A percentile compares a stretch with the other conserved stretches of the same genome.
phyloP scores from a whole-genome alignment of 164 flowering plant species.

The Stephania yunnanensis region DNA sequence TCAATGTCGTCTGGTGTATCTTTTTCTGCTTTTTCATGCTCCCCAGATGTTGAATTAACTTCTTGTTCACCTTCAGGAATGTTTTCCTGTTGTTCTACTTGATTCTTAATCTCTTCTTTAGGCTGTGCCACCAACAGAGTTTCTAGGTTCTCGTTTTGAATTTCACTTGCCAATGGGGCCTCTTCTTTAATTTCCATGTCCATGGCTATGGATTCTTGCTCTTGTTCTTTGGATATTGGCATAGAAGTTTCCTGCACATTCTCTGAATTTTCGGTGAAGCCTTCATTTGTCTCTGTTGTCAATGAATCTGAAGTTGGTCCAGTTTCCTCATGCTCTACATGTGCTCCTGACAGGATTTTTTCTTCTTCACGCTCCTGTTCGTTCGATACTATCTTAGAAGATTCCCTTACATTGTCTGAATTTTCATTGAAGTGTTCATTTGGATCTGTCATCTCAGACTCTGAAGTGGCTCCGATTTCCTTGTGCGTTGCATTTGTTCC shows the following conservation, averaged over 20 bases:
- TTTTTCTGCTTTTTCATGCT: slow-evolving; percentile 13
- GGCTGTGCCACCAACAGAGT: not conserved
- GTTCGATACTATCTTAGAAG: not conserved
- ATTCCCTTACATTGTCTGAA: slow-evolving; percentile 5
- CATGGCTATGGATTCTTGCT: slow-evolving; percentile 4
- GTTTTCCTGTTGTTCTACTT: slow-evolving; percentile 10
- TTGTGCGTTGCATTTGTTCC: slow-evolving; percentile 5
- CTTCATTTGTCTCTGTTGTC: no score
- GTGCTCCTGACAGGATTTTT: no score
- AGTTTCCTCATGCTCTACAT: no score
- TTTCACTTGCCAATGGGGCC: slow-evolving; percentile 4
- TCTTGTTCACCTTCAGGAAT: slow-evolving; percentile 10
- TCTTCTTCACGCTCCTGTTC: no score
- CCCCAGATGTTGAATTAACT: not conserved
- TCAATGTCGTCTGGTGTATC: slow-evolving; percentile 13
- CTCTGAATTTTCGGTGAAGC: no score
- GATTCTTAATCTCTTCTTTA: slow-evolving; percentile 8
- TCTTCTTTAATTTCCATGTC: slow-evolving; percentile 3
- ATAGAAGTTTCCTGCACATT: not conserved
- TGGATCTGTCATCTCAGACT: not conserved
- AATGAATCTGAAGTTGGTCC: no score
- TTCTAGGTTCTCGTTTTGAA: slow-evolving; percentile 7
- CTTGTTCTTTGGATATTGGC: slow-evolving; percentile 4
- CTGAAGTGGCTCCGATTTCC: slow-evolving; percentile 5
- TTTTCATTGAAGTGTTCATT: not conserved